Evolutionary conservation across 2,329 filamentous ascomycete species (phyloP), one percentile per base, ranked within the genome.

Genomic region (Penicillium palitans): DNA sequence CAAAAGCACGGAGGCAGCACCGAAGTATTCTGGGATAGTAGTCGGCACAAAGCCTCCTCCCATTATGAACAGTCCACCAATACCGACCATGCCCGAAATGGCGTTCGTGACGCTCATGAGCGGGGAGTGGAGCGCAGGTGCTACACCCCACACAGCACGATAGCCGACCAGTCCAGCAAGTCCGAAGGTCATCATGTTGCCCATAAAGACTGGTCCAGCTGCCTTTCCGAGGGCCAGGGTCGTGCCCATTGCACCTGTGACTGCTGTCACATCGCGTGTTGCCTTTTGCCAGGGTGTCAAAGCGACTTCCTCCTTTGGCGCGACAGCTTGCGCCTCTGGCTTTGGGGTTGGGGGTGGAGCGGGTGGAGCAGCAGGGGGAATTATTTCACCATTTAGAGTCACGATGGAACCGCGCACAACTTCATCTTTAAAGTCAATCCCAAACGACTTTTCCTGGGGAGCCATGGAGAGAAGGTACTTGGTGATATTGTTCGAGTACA

Each of bases 101-200:
- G 92, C 92, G 72, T 96, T 96, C 8, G 92, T 96, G 37, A 96
- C 91, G 66, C 89, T 93, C 92, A 96, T 96, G 6, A 96, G 79
- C 1, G 91, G 92, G 2, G 90, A 93, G 73, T 96, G 92, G 6
- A 96, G 81, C 37, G 91, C 90, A 8, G 91, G 91, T 0, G 81
- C 79, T 13, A 96, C 91, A 53, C 91, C 91, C 91, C 91, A 96
- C 25, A 96, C 90, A 6, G 90, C 90, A 49, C 91, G 85, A 70
- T 96, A 96, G 8, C 91, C 92, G 62, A 96, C 91, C 29, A 96
- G 79, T 67, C 90, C 90, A 48, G 92, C 90, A 46, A 96, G 80
- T 17, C 88, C 87, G 73, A 95, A 95, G 0, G 90, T 93, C 70
- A 96, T 93, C 47, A 88, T 85, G 68, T 96, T 96, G 40, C 85